phyloP scores from a whole-genome alignment of 768 basidiomycete species.

The Leccinum aurantiacum region DNA sequence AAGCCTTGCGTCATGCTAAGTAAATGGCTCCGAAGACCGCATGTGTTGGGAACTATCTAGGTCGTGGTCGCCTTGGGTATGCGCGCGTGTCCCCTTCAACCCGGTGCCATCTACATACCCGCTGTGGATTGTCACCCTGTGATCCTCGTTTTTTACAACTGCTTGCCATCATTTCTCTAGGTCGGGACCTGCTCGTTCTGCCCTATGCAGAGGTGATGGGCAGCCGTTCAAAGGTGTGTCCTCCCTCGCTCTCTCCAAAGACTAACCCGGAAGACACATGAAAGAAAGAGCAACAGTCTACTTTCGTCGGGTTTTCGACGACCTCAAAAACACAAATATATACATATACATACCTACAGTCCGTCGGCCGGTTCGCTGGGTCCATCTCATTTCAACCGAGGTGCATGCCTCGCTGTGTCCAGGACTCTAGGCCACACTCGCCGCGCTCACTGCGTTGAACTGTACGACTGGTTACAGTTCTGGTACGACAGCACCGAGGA shows the following conservation, averaged over 20 bases:
- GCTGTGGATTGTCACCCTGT: not conserved
- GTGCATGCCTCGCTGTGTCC: not conserved
- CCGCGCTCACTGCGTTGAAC: slow-evolving; percentile 46
- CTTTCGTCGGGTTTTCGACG: not conserved
- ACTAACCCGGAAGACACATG: not conserved
- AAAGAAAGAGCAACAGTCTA: not conserved
- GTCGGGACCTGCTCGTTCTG: too few species aligned
- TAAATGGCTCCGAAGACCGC: not conserved
- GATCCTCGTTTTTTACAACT: not conserved
- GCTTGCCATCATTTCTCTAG: not conserved
- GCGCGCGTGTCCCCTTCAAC: not conserved
- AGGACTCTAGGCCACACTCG: not conserved
- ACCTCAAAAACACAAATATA: not conserved
- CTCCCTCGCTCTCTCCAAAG: not conserved
- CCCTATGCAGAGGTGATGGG: not conserved
- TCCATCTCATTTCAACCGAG: not conserved
- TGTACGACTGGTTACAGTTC: slow-evolving; percentile 63
- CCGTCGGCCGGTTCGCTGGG: not conserved
- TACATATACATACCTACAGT: not conserved
- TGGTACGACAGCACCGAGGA: slow-evolving; percentile 56
- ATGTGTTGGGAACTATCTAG: not conserved
- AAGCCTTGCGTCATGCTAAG: not conserved
- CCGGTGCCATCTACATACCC: not conserved
- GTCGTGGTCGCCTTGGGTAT: not conserved
- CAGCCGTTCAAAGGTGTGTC: not conserved